Percentiles rank a stretch among this genome's conserved stretches.
Evolutionary conservation across 2,329 filamentous ascomycete species (phyloP).

Genomic region (Trichoderma lentiforme): DNA sequence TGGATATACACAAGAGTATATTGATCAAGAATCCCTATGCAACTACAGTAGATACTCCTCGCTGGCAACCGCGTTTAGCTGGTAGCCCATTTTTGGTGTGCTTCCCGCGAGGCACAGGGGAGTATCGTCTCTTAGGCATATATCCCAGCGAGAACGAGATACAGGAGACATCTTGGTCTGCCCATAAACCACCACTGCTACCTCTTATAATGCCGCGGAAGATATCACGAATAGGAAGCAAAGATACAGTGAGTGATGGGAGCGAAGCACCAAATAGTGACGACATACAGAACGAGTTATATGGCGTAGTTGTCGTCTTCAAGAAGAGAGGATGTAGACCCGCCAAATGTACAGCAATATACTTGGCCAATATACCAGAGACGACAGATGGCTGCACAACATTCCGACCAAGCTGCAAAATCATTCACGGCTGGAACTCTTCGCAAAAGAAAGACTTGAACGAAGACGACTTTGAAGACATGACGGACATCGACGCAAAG

Average conservation of each 20-base stretch:
- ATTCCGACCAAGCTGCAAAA: background rate
- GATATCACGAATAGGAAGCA: background rate
- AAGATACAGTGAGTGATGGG: background rate
- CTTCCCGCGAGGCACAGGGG: conserved; percentile 6
- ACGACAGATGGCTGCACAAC: background rate
- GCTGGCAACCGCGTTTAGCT: conserved; percentile 9
- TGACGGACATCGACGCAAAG: background rate
- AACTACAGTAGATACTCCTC: background rate
- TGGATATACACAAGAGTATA: conserved; percentile 2
- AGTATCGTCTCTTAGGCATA: conserved; percentile 13
- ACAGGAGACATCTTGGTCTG: background rate
- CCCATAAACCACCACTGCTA: background rate
- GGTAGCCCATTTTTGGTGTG: conserved; percentile 15
- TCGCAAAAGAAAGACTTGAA: background rate
- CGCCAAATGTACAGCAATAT: conserved; percentile 5
- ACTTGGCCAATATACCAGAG: background rate
- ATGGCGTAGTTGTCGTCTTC: background rate
- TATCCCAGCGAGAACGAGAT: background rate
- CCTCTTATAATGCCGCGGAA: background rate
- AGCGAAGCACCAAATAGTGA: background rate
- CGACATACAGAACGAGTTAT: background rate
- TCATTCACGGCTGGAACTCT: background rate
- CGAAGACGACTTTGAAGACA: background rate
- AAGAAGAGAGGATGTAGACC: background rate
- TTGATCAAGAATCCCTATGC: conserved; percentile 17